Evolutionary conservation across 768 basidiomycete genomes (phyloP).

Genomic region (Naganishia vishniacii): DNA sequence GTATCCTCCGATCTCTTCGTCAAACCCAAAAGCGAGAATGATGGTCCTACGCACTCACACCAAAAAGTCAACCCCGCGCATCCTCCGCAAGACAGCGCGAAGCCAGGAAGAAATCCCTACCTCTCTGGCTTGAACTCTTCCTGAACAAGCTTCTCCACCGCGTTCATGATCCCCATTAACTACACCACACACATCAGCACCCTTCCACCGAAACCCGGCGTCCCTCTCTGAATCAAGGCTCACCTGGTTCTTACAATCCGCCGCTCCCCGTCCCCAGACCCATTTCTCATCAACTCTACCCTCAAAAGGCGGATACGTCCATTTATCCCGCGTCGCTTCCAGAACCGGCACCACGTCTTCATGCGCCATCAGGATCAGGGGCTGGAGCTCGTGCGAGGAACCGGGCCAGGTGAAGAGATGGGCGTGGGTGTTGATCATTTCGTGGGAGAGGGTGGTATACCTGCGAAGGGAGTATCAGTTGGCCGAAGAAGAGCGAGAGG

Average conservation of each 20-base stretch:
- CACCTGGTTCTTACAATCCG: conserved; percentile 72
- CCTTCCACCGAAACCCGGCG: not conserved
- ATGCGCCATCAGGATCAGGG: conserved; percentile 55
- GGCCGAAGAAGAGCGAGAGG: not conserved
- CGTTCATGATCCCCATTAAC: conserved; percentile 50
- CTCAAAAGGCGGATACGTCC: conserved; percentile 62
- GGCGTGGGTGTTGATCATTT: conserved; percentile 70
- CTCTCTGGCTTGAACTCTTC: conserved; percentile 63
- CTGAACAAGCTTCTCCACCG: conserved; percentile 63
- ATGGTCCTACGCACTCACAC: conserved; percentile 33
- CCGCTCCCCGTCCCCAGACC: conserved; percentile 71
- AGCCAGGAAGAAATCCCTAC: conserved; percentile 35
- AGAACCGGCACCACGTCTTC: conserved; percentile 67
- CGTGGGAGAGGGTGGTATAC: conserved; percentile 53
- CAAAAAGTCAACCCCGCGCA: too few relatives aligned
- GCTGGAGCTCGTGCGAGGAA: conserved; percentile 58
- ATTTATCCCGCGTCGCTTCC: conserved; percentile 55
- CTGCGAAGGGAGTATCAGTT: conserved; percentile 27
- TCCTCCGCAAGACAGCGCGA: too few relatives aligned
- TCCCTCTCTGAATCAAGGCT: conserved; percentile 22
- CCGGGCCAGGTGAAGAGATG: conserved; percentile 73
- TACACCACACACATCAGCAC: not conserved
- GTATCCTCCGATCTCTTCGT: conserved; percentile 58
- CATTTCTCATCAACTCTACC: conserved; percentile 54
- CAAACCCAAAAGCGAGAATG: conserved; percentile 56